phyloP scores from a whole-genome alignment of 768 basidiomycete genomes.

The Pleurotus pulmonarius region DNA sequence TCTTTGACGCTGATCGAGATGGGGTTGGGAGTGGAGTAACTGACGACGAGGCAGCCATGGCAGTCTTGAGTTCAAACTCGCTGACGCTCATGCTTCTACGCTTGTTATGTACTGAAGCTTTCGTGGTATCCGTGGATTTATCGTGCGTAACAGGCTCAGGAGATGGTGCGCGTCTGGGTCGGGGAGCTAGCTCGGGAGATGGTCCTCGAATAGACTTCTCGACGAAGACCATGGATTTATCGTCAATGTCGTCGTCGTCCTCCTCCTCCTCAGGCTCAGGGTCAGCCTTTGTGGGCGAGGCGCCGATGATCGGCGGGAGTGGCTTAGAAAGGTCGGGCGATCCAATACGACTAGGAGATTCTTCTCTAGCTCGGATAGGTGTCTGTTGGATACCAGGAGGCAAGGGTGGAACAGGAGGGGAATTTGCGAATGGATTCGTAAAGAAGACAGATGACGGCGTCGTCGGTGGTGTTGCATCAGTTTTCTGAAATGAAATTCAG shows the following conservation, averaged over 20 bases:
- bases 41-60: conserved; percentile 30
- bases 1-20: conserved; percentile 12
- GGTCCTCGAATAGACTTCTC: conserved; percentile 41
- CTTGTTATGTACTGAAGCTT: conserved; percentile 27
- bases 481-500: conserved; percentile 40
- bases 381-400: conserved; percentile 41
- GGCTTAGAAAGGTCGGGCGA: conserved; percentile 50
- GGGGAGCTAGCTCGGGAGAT: conserved; percentile 13
- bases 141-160: conserved; percentile 26
- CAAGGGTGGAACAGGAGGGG: conserved; percentile 50
- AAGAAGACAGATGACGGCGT: conserved; percentile 31
- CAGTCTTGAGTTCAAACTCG: conserved; percentile 54
- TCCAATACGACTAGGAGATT: conserved; percentile 36
- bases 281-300: conserved; percentile 28
- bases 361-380: conserved; percentile 39
- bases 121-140: conserved; percentile 22
- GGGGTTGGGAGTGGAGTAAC: conserved; percentile 33
- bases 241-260: conserved; percentile 32
- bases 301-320: conserved; percentile 52
- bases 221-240: conserved; percentile 55
- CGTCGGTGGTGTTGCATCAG: conserved; percentile 38
- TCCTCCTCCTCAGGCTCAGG: conserved; percentile 15
- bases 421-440: conserved; percentile 36
- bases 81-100: conserved; percentile 75
- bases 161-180: conserved; percentile 7